Evolutionary conservation across 1,284 basidiomycete species (phyloP).

Genomic region (Pulveroboletus ridleyi): DNA sequence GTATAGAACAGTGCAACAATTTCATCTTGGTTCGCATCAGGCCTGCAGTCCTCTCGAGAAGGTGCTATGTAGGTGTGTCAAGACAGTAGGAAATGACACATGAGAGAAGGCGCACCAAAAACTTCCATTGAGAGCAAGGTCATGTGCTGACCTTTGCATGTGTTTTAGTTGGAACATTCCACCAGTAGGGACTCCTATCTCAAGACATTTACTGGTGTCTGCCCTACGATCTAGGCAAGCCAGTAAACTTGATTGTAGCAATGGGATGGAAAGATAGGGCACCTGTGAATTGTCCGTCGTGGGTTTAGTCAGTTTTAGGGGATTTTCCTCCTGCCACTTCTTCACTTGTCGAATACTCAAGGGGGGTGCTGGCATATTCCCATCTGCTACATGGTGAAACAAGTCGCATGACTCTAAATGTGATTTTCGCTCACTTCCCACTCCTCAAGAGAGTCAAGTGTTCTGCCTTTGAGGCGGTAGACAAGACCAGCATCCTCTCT

Average conservation of each 20-base stretch:
- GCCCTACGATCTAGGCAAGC: conserved; percentile 69
- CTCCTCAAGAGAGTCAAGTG: conserved; percentile 54
- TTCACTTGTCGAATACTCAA: conserved; percentile 57
- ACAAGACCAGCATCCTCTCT: conserved; percentile 85
- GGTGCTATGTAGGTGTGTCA: conserved; percentile 50
- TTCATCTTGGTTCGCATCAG: conserved; percentile 76
- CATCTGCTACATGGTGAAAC: conserved; percentile 54
- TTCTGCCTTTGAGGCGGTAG: conserved; percentile 73
- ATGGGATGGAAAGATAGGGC: conserved; percentile 6
- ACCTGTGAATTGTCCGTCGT: conserved; percentile 58
- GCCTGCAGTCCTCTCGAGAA: conserved; percentile 67
- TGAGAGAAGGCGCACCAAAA: conserved; percentile 61
- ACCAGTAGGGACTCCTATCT: conserved; percentile 68
- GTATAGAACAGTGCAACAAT: conserved; percentile 79
- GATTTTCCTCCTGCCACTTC: conserved; percentile 53
- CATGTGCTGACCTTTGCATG: conserved; percentile 80
- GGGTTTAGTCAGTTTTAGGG: conserved; percentile 22
- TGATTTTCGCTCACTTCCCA: conserved; percentile 46
- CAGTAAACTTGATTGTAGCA: neutral
- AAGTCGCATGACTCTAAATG: conserved; percentile 8
- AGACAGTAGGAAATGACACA: neutral
- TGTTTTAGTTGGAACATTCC: conserved; percentile 43
- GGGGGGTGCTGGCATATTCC: conserved; percentile 80
- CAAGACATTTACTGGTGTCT: conserved; percentile 77
- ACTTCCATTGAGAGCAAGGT: conserved; percentile 85